These are phyloP conservation scores for Neoconidiobolus thromboides DNA, from an alignment of 371 early-diverging fungal species.

Conservation along the genomic window DNA sequence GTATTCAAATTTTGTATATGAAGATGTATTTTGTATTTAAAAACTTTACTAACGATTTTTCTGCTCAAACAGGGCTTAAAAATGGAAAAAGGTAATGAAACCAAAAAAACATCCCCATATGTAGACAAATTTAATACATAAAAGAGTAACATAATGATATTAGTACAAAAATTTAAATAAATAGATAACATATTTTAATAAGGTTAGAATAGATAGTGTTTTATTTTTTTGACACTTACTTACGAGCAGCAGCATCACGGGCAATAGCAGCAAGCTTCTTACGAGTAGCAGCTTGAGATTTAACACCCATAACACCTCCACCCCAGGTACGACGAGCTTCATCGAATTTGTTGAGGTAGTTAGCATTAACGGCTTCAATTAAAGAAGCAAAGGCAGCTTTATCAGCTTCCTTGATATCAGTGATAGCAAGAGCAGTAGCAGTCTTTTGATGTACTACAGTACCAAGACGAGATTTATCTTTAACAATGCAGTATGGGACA, in stretches of 20 bases:
- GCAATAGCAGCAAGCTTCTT: conserved; percentile 26
- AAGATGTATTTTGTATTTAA: no score
- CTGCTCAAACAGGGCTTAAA: no score
- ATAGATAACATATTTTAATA: no score
- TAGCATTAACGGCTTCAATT: conserved; percentile 79
- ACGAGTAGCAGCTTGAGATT: conserved; percentile 64
- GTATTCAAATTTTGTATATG: no score
- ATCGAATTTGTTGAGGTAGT: conserved; percentile 85
- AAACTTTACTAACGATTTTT: no score
- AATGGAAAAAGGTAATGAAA: no score
- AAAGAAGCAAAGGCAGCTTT: conserved; percentile 76
- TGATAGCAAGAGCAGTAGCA: conserved; percentile 90
- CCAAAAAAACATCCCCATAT: no score
- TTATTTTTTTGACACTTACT: not conserved
- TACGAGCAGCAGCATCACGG: not conserved
- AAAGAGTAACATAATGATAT: no score
- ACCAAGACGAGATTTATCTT: conserved; percentile 95
- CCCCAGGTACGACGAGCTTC: conserved; percentile 86
- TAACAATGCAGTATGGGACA: conserved; percentile 97
- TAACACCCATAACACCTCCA: conserved; percentile 91
- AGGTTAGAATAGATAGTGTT: not conserved
- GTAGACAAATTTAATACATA: no score
- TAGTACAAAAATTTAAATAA: no score
- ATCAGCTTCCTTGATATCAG: conserved; percentile 91
- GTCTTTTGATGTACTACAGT: conserved; percentile 98